These are phyloP conservation scores for Myxozyma udenii DNA, from an alignment of 805 yeast genomes.

Conservation along the genomic window DNA sequence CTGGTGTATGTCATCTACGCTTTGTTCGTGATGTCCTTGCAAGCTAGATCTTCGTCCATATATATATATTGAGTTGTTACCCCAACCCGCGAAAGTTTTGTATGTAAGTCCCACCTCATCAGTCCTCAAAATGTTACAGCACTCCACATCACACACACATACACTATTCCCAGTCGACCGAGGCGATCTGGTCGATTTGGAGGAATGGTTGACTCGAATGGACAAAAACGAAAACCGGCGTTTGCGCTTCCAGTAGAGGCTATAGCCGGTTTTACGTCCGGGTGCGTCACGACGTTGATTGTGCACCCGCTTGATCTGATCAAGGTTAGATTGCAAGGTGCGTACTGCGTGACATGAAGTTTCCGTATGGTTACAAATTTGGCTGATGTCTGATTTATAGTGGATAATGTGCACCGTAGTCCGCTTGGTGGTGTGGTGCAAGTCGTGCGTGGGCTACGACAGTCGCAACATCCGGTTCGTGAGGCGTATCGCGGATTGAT, in stretches of 20 bases:
- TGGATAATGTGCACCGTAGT: conserved; percentile 8
- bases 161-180: no score
- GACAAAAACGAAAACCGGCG: no score
- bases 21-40: no score
- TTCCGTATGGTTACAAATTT: conserved; percentile 6
- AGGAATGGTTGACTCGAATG: no score
- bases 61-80: no score
- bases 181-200: no score
- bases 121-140: no score
- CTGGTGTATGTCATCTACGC: no score
- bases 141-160: no score
- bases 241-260: conserved; percentile 46
- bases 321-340: conserved; percentile 71
- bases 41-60: no score
- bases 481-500: conserved; percentile 69
- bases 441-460: conserved; percentile 9
- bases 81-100: no score
- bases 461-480: conserved; percentile 21
- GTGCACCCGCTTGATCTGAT: conserved; percentile 89
- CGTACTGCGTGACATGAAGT: background rate
- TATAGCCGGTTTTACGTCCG: conserved; percentile 75
- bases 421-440: conserved; percentile 12
- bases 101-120: no score
- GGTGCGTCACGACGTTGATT: conserved; percentile 69
- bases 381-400: background rate